These are phyloP conservation scores for Kregervanrija pseudodelftensis DNA, from an alignment of 805 yeast genomes.

Conservation along the genomic window DNA sequence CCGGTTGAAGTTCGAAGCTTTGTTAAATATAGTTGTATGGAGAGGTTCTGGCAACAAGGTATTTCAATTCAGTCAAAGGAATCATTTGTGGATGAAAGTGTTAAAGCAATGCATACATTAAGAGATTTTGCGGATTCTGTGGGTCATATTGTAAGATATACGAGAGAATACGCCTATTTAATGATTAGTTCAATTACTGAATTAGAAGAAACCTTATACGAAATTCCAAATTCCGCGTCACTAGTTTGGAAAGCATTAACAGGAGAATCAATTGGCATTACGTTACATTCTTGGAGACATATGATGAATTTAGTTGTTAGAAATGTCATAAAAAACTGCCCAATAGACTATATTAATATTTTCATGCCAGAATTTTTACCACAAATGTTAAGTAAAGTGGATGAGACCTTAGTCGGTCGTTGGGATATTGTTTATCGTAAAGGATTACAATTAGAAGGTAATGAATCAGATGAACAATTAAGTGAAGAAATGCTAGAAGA, in stretches of 20 bases:
- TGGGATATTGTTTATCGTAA: slow-evolving; percentile 67
- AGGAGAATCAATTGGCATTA: slow-evolving; percentile 76
- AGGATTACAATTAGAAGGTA: slow-evolving; percentile 49
- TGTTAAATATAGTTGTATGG: slow-evolving; percentile 83
- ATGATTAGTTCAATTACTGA: slow-evolving; percentile 87
- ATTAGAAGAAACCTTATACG: slow-evolving; percentile 82
- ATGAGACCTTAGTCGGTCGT: slow-evolving; percentile 59
- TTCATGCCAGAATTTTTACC: slow-evolving; percentile 80
- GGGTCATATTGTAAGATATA: slow-evolving; percentile 91
- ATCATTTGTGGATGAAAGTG: slow-evolving; percentile 89
- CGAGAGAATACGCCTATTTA: slow-evolving; percentile 90
- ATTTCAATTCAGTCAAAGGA: slow-evolving; percentile 91
- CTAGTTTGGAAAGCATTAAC: slow-evolving; percentile 82
- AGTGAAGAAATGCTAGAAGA: slow-evolving; percentile 99
- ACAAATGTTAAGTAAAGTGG: slow-evolving; percentile 62
- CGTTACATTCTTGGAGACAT: slow-evolving; percentile 95
- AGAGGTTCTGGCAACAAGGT: slow-evolving; percentile 98
- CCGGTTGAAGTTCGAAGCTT: slow-evolving; percentile 89
- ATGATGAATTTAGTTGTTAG: slow-evolving; percentile 86
- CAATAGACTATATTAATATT: slow-evolving; percentile 52
- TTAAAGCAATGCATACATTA: slow-evolving; percentile 86
- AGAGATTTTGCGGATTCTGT: slow-evolving; percentile 97
- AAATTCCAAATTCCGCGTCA: slow-evolving; percentile 72
- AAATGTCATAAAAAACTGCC: slow-evolving; percentile 84
- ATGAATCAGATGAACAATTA: slow-evolving; percentile 65